Base-by-base conservation (phyloP, 2,329 filamentous ascomycete genomes). In the Epichloe hybrida region DNA sequence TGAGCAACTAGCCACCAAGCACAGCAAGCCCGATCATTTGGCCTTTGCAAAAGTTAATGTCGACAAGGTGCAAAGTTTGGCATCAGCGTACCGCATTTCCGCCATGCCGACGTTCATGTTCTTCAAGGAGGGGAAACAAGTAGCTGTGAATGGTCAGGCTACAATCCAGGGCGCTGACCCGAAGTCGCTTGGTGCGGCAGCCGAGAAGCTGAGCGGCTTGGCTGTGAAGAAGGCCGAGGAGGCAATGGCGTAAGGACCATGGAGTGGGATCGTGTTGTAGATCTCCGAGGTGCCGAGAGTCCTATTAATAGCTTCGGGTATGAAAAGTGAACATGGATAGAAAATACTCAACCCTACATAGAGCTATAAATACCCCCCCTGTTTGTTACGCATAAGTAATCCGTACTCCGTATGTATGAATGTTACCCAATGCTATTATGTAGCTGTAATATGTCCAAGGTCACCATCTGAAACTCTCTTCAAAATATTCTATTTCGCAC, bases 71-170 rank as follows among this genome's bases (percentile, higher is more conserved):
- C 54, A 60, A 12, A 50, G 15, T 52, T 46, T 61, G 34, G 58
- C 88, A 23, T 75, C 82, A 60, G 80, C 88, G 61, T 83, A 93
- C 59, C 78, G 79, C 58, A 79, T 97, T 67, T 81, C 85, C 61
- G 88, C 90, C 67, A 96, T 97, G 91, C 91, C 91, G 47, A 95
- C 89, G 11, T 96, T 97, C 70, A 61, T 87, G 52, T 72, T 95
- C 66, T 95, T 91, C 81, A 89, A 90, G 77, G 71, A 84, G 88
- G 57, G 85, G 57, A 57, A 57, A 49, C 60, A 61, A 49, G 63
- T 65, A 38, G 59, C 57, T 21, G 63, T 66, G 12, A 61, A 65
- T 23, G 62, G 62, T 4, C 51, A 64, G 51, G 55, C 58, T 8
- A 55, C 58, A 51, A 62, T 69, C 53, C 62, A 59, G 51, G 67